Conservation (phyloP, 257 asterid genomes). For the Ocimum tenuiflorum region DNA sequence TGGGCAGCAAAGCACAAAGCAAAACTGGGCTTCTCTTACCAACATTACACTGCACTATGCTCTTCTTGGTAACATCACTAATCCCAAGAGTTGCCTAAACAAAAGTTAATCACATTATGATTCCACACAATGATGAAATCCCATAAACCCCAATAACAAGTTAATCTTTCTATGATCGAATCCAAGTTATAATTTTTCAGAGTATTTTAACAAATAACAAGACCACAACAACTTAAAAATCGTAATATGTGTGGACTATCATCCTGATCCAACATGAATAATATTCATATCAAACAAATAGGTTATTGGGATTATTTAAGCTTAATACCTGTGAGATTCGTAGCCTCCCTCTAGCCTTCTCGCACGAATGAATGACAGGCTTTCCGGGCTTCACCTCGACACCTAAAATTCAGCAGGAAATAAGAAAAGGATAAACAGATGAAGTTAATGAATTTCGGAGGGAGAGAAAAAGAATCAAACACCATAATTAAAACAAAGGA, state of each 20-base stretch:
- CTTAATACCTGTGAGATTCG: conserved; percentile 67
- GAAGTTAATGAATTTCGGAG: neutral
- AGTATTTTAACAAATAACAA: neutral
- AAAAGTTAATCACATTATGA: conserved; percentile 1
- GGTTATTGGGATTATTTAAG: neutral
- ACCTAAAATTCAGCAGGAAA: conserved; percentile 38
- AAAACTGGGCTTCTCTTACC: conserved; percentile 62
- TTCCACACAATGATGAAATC: conserved; percentile 9
- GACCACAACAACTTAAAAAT: neutral
- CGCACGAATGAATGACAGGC: conserved; percentile 55
- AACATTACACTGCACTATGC: conserved; percentile 59
- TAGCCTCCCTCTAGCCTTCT: conserved; percentile 54
- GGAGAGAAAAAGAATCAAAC: neutral
- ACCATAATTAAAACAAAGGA: neutral
- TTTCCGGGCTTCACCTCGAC: conserved; percentile 67
- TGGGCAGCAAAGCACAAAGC: conserved; percentile 60
- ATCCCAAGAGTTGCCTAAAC: conserved; percentile 65
- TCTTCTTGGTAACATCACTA: conserved; percentile 41
- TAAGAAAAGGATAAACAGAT: neutral
- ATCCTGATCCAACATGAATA: neutral
- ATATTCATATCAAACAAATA: neutral
- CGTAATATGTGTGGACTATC: neutral
- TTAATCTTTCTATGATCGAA: neutral
- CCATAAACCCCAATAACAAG: conserved; percentile 5
- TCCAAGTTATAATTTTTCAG: neutral